Evolutionary conservation across 2,329 filamentous ascomycete species (phyloP).

Genomic region (Xylariales sp.): DNA sequence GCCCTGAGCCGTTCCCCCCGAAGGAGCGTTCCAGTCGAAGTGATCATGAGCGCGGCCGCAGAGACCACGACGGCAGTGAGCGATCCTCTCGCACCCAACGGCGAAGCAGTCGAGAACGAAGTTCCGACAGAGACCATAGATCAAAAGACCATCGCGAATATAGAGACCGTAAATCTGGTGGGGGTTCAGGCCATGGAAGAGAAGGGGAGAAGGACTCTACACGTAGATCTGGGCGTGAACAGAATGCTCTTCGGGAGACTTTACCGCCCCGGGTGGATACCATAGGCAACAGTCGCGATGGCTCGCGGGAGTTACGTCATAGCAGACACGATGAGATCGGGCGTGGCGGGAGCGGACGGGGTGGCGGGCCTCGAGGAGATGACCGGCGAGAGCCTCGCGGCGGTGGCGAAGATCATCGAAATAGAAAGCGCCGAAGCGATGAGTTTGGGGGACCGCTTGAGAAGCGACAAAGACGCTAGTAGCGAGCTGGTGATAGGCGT

Average conservation of each 20-base stretch:
- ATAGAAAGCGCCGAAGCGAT: slow-evolving; percentile 61
- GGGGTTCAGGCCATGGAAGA: slow-evolving; percentile 44
- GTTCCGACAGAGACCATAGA: slow-evolving; percentile 59
- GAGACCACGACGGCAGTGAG: slow-evolving; percentile 59
- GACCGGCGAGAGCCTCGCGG: slow-evolving; percentile 52
- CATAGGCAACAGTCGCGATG: slow-evolving; percentile 45
- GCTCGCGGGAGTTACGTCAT: slow-evolving; percentile 48
- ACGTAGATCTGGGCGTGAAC: slow-evolving; percentile 48
- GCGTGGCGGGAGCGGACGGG: slow-evolving; percentile 50
- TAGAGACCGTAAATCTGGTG: slow-evolving; percentile 47
- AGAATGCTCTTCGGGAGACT: slow-evolving; percentile 39
- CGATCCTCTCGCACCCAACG: slow-evolving; percentile 55
- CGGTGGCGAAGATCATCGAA: slow-evolving; percentile 52
- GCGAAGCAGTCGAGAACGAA: slow-evolving; percentile 64
- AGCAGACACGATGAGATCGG: slow-evolving; percentile 49
- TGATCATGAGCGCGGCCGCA: slow-evolving; percentile 53
- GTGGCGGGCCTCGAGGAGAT: slow-evolving; percentile 52
- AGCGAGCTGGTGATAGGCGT: not conserved
- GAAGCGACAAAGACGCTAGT: slow-evolving; percentile 64
- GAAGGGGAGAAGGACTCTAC: slow-evolving; percentile 48
- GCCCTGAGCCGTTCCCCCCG: slow-evolving; percentile 57
- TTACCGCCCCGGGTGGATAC: slow-evolving; percentile 42
- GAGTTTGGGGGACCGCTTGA: slow-evolving; percentile 57
- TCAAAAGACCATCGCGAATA: slow-evolving; percentile 49
- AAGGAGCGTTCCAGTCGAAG: slow-evolving; percentile 52